These are phyloP conservation scores for Lodderomyces theae DNA, from an alignment of 1,139 yeast genomes.

Conservation along the genomic window DNA sequence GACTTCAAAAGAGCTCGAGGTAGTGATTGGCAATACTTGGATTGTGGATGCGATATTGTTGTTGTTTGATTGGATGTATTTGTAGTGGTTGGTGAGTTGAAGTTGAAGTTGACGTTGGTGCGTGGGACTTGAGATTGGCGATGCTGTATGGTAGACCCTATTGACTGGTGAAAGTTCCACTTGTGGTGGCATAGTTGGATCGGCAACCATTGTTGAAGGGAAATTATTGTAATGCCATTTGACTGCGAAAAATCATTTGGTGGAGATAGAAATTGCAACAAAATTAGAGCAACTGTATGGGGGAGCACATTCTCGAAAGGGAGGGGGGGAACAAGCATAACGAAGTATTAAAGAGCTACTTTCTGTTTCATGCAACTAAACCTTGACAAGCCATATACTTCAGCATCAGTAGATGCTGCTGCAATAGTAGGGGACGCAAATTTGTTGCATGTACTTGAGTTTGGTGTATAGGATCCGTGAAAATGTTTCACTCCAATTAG, in stretches of 20 bases:
- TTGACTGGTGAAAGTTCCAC: neutral
- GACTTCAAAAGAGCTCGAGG: constrained; percentile 9
- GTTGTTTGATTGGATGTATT: constrained; percentile 1
- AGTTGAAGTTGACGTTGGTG: constrained; percentile 1
- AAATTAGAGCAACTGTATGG: too few relatives aligned
- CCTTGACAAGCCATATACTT: too few relatives aligned
- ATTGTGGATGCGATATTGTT: constrained; percentile 2
- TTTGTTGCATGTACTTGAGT: too few relatives aligned
- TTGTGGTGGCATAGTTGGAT: neutral
- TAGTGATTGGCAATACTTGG: constrained; percentile 5
- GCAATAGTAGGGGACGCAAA: too few relatives aligned
- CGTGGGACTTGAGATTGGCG: neutral
- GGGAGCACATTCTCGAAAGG: too few relatives aligned
- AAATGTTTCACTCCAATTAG: too few relatives aligned
- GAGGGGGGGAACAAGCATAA: too few relatives aligned
- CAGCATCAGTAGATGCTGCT: too few relatives aligned
- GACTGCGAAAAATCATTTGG: neutral
- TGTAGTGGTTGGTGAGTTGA: constrained; percentile 6
- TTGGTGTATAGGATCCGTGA: too few relatives aligned
- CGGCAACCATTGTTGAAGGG: neutral
- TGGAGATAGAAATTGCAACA: neutral
- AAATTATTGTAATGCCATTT: neutral
- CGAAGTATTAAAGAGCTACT: too few relatives aligned
- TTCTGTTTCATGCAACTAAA: neutral
- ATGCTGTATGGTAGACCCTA: neutral